phyloP scores from a whole-genome alignment of 129 eudicot species.

The Oenanthe sinensis region DNA sequence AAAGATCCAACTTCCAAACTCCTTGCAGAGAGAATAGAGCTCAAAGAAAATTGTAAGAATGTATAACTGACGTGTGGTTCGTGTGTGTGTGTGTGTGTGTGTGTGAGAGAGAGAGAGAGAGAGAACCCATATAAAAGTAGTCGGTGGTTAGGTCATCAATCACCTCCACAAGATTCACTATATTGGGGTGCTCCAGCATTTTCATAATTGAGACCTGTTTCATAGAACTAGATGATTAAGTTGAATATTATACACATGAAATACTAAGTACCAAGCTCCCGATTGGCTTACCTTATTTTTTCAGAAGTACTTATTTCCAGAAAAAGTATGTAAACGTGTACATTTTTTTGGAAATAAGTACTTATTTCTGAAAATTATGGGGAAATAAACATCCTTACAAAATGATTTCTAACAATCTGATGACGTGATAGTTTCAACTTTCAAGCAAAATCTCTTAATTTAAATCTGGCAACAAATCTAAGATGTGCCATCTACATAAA shows the following conservation, averaged over 20 bases:
- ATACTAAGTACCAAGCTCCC: background rate
- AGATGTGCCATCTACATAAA: background rate
- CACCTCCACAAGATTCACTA: slow-evolving; percentile 90
- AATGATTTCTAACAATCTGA: background rate
- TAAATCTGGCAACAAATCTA: background rate
- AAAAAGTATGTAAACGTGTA: no score
- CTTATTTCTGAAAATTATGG: no score
- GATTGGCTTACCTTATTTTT: no score
- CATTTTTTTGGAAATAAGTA: no score
- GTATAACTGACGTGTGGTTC: background rate
- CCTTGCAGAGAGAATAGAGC: background rate
- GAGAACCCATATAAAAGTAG: slow-evolving; percentile 93
- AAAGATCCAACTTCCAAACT: background rate
- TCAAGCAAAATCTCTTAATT: background rate
- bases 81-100: background rate
- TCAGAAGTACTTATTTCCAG: no score
- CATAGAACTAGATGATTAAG: background rate
- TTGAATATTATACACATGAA: background rate
- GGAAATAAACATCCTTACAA: no score
- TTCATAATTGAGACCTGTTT: slow-evolving; percentile 92
- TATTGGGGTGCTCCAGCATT: slow-evolving; percentile 84
- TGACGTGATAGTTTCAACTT: background rate
- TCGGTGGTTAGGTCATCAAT: slow-evolving; percentile 93
- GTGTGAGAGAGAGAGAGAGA: slow-evolving; percentile 12
- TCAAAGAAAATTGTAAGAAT: background rate